Evolutionary conservation across 495 filamentous ascomycete genomes (phyloP).

Genomic region (Pyronema omphalodes): DNA sequence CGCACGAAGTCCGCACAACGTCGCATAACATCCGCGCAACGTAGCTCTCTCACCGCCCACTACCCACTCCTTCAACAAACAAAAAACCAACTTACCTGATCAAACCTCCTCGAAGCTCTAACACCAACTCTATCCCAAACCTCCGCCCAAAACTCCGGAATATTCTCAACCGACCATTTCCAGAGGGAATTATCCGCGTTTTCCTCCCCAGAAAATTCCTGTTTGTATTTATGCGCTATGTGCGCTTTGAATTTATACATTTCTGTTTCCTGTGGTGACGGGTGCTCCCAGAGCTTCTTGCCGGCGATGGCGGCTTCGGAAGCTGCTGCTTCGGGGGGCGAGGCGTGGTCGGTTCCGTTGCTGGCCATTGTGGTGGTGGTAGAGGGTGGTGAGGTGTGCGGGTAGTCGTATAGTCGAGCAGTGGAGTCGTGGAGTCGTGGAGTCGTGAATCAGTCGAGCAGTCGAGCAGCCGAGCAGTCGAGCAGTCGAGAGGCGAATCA

Average conservation of each 20-base stretch:
- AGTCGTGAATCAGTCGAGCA: too few species aligned
- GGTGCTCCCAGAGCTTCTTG: conserved; percentile 50
- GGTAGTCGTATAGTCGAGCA: background rate
- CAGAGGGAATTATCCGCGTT: conserved; percentile 50
- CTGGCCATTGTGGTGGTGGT: too few species aligned
- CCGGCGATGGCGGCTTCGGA: background rate
- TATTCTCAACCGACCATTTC: conserved; percentile 65
- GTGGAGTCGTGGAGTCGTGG: too few species aligned
- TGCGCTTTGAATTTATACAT: conserved; percentile 52
- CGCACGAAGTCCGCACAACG: too few species aligned
- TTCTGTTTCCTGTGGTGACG: conserved; percentile 43
- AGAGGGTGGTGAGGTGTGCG: too few species aligned
- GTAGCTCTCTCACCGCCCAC: too few species aligned
- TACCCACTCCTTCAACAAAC: conserved; percentile 12
- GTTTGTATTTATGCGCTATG: conserved; percentile 46
- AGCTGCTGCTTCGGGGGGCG: too few species aligned
- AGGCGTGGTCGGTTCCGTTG: too few species aligned
- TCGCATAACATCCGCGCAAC: too few species aligned
- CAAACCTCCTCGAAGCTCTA: conserved; percentile 34
- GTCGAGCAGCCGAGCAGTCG: too few species aligned
- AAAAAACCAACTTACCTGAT: conserved; percentile 20
- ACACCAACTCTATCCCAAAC: conserved; percentile 69
- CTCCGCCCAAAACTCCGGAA: conserved; percentile 64
- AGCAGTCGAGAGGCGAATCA: too few species aligned
- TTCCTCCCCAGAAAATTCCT: conserved; percentile 31